phyloP scores from a whole-genome alignment of 192 early-diverging fungal genomes.

The Coemansia sp. region DNA sequence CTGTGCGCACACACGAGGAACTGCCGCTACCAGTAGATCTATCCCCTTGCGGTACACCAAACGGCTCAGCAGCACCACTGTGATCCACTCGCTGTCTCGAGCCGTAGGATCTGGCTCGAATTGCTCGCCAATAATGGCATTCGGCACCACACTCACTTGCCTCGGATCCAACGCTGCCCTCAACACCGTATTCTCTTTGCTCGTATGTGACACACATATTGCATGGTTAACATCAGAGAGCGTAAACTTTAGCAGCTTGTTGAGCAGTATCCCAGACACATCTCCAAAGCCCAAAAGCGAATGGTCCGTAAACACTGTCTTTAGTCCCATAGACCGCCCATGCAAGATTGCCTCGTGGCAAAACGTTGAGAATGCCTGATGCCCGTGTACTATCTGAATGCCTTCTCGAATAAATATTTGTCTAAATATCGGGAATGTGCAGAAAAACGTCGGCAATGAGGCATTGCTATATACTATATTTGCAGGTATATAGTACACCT shows the following conservation, averaged over 20 bases:
- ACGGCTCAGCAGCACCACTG: constrained; percentile 89
- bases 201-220: constrained; percentile 97
- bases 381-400: constrained; percentile 95
- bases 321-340: constrained; percentile 91
- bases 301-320: constrained; percentile 94
- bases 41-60: constrained; percentile 94
- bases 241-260: constrained; percentile 97
- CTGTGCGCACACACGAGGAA: constrained; percentile 85
- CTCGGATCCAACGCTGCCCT: constrained; percentile 85
- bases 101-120: constrained; percentile 79
- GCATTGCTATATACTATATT: constrained; percentile 83
- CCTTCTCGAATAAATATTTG: constrained; percentile 86
- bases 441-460: constrained; percentile 84
- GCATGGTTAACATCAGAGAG: constrained; percentile 96
- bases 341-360: constrained; percentile 96
- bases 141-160: constrained; percentile 93
- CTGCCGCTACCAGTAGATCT: constrained; percentile 84
- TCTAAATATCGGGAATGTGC: constrained; percentile 89
- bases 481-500: constrained; percentile 92
- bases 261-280: constrained; percentile 84
- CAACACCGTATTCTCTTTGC: constrained; percentile 98
- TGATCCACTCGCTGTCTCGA: constrained; percentile 76
- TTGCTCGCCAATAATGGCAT: constrained; percentile 92
- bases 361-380: constrained; percentile 90
- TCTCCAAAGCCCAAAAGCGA: constrained; percentile 97